These are phyloP conservation scores for Ceratocystis cacaofunesta DNA, from an alignment of 2,329 filamentous ascomycete genomes.

Conservation along the genomic window DNA sequence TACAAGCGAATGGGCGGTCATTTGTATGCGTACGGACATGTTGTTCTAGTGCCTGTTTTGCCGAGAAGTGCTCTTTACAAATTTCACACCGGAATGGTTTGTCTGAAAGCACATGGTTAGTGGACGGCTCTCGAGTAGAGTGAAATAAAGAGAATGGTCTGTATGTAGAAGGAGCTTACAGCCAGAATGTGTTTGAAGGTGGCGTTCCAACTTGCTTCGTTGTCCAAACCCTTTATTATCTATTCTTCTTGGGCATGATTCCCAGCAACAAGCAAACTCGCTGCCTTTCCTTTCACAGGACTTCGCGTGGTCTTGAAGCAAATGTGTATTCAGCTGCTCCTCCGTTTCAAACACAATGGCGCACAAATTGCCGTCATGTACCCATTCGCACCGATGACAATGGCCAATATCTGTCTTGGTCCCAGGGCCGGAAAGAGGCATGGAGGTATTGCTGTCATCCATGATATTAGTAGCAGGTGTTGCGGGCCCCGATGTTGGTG, in stretches of 20 bases:
- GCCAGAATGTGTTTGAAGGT: constrained; percentile 50
- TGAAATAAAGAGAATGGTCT: constrained; percentile 9
- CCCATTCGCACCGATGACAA: constrained; percentile 9
- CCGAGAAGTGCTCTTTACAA: constrained; percentile 46
- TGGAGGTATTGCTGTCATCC: background rate
- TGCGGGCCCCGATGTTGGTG: constrained; percentile 4
- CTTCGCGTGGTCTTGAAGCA: constrained; percentile 36
- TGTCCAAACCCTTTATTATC: constrained; percentile 38
- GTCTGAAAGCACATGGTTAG: constrained; percentile 28
- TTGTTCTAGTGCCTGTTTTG: constrained; percentile 52
- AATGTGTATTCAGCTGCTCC: constrained; percentile 40
- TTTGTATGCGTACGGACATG: constrained; percentile 53
- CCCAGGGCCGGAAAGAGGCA: background rate
- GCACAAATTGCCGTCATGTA: constrained; percentile 22
- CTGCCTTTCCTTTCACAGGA: constrained; percentile 29
- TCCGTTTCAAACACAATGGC: constrained; percentile 28
- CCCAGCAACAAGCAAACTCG: constrained; percentile 43
- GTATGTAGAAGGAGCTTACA: constrained; percentile 30
- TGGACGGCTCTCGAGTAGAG: constrained; percentile 17
- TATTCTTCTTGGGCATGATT: constrained; percentile 33
- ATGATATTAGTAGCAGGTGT: constrained; percentile 5
- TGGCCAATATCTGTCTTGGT: background rate
- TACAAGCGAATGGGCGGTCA: constrained; percentile 47
- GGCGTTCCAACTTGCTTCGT: constrained; percentile 48
- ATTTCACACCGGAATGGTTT: constrained; percentile 43